Evolutionary conservation across 1,139 yeast species (phyloP).

Genomic region (Groenewaldozyma sp.): DNA sequence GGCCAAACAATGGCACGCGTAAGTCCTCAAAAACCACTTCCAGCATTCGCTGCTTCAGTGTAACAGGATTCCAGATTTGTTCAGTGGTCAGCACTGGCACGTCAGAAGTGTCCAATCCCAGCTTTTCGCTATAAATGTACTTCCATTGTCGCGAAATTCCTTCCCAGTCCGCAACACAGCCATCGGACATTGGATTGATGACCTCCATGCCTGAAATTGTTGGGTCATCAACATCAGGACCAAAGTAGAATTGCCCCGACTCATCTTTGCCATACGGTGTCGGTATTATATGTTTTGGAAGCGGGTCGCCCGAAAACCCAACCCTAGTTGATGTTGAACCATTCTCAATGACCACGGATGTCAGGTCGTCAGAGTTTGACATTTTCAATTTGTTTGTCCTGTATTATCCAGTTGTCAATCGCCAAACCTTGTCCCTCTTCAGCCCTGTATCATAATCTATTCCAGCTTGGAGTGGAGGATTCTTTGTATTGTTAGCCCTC

Average conservation of each 20-base stretch:
- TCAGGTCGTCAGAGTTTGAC: constrained; percentile 34
- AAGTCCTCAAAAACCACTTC: constrained; percentile 69
- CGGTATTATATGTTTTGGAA: constrained; percentile 69
- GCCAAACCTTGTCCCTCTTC: too few relatives aligned
- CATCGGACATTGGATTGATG: constrained; percentile 33
- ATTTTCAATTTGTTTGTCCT: too few relatives aligned
- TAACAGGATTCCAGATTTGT: constrained; percentile 75
- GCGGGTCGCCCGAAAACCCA: constrained; percentile 91
- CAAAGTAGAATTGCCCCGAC: constrained; percentile 21
- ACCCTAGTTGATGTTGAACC: constrained; percentile 78
- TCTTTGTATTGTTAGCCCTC: too few relatives aligned
- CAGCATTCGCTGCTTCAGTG: constrained; percentile 59
- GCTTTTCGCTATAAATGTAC: constrained; percentile 29
- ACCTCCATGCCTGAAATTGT: constrained; percentile 31
- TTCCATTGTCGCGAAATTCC: constrained; percentile 34
- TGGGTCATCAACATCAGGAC: constrained; percentile 28
- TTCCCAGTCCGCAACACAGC: constrained; percentile 39
- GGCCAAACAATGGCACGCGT: constrained; percentile 76
- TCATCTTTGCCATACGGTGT: constrained; percentile 37
- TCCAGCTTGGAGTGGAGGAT: too few relatives aligned
- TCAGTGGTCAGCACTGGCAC: constrained; percentile 77
- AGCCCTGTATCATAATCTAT: too few relatives aligned
- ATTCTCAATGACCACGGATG: constrained; percentile 88
- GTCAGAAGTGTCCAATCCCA: constrained; percentile 49
- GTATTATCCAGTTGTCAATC: too few relatives aligned